Conservation (phyloP, 345 rosid genomes). For the Aquilaria sinensis region DNA sequence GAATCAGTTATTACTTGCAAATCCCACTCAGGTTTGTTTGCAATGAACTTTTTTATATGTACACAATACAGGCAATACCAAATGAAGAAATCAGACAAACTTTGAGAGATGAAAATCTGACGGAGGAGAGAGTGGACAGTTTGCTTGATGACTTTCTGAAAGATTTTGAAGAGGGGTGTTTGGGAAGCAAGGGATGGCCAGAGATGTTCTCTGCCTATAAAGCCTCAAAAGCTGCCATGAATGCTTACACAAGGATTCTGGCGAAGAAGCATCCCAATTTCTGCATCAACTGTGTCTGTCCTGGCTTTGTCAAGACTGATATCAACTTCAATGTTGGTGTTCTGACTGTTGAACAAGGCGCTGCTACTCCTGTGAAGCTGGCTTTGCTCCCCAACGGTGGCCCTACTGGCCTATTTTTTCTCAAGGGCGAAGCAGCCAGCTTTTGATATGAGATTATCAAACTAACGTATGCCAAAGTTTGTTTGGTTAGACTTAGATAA, state of each 20-base stretch:
- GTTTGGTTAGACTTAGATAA: too few relatives aligned
- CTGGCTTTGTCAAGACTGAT: constrained; percentile 46
- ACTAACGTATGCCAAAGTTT: too few relatives aligned
- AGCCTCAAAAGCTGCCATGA: constrained; percentile 38
- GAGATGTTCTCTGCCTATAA: constrained; percentile 25
- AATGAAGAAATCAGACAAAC: constrained; percentile 29
- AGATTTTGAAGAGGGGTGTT: constrained; percentile 30
- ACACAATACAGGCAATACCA: constrained; percentile 17
- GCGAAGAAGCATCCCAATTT: constrained; percentile 30
- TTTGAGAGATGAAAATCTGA: constrained; percentile 31
- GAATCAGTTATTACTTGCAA: too few relatives aligned
- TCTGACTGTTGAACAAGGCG: constrained; percentile 36
- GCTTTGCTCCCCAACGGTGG: constrained; percentile 36
- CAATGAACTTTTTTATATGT: too few relatives aligned
- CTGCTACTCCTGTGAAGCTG: constrained; percentile 26
- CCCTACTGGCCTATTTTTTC: constrained; percentile 44
- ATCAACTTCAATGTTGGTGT: constrained; percentile 25
- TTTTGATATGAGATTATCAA: constrained; percentile 8
- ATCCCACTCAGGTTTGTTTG: too few relatives aligned
- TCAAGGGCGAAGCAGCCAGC: constrained; percentile 14
- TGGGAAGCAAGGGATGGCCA: constrained; percentile 38
- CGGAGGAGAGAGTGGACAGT: constrained; percentile 36
- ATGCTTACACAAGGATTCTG: constrained; percentile 37
- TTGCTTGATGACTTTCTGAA: constrained; percentile 29
- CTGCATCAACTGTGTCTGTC: constrained; percentile 42